Base-by-base conservation (phyloP, 2,329 filamentous ascomycete genomes). In the Calonectria leucothoes region DNA sequence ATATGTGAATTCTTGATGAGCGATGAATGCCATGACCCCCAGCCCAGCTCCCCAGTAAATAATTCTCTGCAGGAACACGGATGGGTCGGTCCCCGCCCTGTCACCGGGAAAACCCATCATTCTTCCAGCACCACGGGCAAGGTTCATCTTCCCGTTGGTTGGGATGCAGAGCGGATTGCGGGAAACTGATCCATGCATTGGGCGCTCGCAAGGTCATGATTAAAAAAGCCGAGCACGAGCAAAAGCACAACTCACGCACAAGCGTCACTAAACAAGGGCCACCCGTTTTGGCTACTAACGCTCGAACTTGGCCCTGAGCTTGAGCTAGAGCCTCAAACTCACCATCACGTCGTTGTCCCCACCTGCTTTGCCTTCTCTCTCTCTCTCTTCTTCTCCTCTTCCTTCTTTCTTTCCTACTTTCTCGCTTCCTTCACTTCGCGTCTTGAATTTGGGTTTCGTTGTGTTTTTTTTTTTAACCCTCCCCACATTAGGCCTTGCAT, bases 401-500 rank as follows among this genome's bases (percentile, higher is more conserved):
- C 57, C 45, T 63, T 37, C 66, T 25, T 61, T 42, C 64, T 57
- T 48, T 64, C 42, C 59, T 67, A 69, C 59, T 45, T 49, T 55
- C 49, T 55, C 52, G 68, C 27, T 25, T 52, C 52, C 52, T 70
- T 77, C 59, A 66, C 57, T 72, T 59, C 63, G 71, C 72, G 73
- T 66, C 64, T 70, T 73, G 76, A 74, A n/a, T n/a, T n/a, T n/a
- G n/a, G n/a, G n/a, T 77, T 52, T 68, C 69, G 72, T 55, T 69
- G 70, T 77, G 75, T 69, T 74, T 14, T n/a, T 23, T 66, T 61
- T 51, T 52, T n/a, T 42, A 37, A 57, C 65, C 48, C 67, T 65
- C 37, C 65, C 52, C 61, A 57, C 27, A 25, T 23, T n/a, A 69
- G 76, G 77, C 76, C 75, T 66, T 75, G 75, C 77, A 66, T 78